Conservation (phyloP, 192 early-diverging fungal species). For the Backusella tarrabulga region DNA sequence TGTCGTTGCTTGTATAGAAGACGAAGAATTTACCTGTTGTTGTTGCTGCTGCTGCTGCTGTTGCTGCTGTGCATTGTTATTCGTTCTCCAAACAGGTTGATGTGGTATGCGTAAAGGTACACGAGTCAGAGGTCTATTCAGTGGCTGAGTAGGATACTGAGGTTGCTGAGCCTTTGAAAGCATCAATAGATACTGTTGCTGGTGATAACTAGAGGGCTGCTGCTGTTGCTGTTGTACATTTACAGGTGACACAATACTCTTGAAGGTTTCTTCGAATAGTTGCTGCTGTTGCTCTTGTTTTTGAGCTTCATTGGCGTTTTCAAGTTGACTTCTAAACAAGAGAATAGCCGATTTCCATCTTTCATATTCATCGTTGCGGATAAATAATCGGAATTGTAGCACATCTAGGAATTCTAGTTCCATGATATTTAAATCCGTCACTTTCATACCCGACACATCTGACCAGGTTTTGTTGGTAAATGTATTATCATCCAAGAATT, state of each 20-base stretch:
- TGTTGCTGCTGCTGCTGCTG: not conserved
- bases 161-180: slow-evolving; percentile 35
- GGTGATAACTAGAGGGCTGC: slow-evolving; percentile 15
- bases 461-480: slow-evolving; percentile 92
- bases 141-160: slow-evolving; percentile 27
- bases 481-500: slow-evolving; percentile 85
- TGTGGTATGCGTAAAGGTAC: slow-evolving; percentile 34
- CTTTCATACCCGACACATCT: slow-evolving; percentile 78
- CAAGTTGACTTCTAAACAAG: slow-evolving; percentile 37
- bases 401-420: slow-evolving; percentile 82
- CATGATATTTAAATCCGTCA: slow-evolving; percentile 78
- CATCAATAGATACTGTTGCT: slow-evolving; percentile 24
- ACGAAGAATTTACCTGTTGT: not conserved
- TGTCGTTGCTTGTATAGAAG: not conserved
- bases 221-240: slow-evolving; percentile 26
- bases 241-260: slow-evolving; percentile 3
- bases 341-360: slow-evolving; percentile 63
- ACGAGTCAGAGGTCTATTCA: slow-evolving; percentile 26
- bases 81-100: slow-evolving; percentile 24
- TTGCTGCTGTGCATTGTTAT: not conserved
- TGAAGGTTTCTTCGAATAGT: slow-evolving; percentile 31
- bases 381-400: slow-evolving; percentile 72
- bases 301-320: slow-evolving; percentile 21
- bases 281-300: slow-evolving; percentile 34
- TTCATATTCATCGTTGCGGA: slow-evolving; percentile 62